Conservation (phyloP, 257 asterid species). For the Primulina tabacum region DNA sequence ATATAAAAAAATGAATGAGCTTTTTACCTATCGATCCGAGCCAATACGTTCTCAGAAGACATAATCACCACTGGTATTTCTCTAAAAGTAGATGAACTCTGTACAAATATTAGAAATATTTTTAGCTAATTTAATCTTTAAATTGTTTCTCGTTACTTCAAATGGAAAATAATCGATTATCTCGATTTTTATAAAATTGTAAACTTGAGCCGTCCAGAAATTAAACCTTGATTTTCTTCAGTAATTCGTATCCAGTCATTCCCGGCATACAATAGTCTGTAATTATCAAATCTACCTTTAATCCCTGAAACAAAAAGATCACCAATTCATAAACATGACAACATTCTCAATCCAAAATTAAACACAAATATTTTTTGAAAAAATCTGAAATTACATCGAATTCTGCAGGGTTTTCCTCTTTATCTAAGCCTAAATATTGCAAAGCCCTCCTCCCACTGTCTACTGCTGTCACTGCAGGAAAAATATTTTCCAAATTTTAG, state of each 20-base stretch:
- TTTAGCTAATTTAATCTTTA: not conserved
- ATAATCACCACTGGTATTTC: constrained; percentile 94
- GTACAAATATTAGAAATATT: constrained; percentile 25
- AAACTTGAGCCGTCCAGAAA: constrained; percentile 8
- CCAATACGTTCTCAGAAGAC: constrained; percentile 86
- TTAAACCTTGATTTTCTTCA: constrained; percentile 75
- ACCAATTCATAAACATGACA: constrained; percentile 15
- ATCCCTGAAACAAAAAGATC: constrained; percentile 42
- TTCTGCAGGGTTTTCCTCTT: constrained; percentile 52
- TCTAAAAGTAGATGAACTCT: constrained; percentile 81
- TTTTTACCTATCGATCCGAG: constrained; percentile 77
- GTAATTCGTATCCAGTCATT: constrained; percentile 88
- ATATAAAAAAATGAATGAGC: not conserved
- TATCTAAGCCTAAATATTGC: constrained; percentile 80
- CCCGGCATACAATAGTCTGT: constrained; percentile 98
- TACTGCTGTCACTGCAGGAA: constrained; percentile 68
- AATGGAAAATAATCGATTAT: too few species aligned
- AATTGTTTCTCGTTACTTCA: not conserved
- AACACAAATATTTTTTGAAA: not conserved
- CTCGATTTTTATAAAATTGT: too few species aligned
- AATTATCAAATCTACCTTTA: constrained; percentile 85
- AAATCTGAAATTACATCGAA: constrained; percentile 46
- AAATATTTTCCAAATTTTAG: constrained; percentile 12
- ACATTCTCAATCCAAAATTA: not conserved
- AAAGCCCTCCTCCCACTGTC: constrained; percentile 91